Percentiles rank a stretch among this genome's conserved stretches.
Conservation (phyloP, 371 early-diverging fungal species). For the Actinomucor elegans region DNA sequence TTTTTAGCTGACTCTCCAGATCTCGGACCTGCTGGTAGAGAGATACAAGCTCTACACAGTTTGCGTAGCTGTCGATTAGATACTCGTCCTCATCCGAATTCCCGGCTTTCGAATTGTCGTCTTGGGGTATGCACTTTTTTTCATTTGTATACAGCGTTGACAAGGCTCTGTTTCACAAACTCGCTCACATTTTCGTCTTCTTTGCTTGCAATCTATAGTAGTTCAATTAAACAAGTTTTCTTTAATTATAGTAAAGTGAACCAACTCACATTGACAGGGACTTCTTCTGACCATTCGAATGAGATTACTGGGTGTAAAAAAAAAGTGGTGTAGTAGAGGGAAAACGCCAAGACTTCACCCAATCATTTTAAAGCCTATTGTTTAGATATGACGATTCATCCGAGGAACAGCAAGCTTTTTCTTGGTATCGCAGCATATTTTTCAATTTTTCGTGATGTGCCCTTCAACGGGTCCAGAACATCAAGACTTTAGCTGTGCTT, state of each 20-base stretch:
- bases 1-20: slow-evolving; percentile 4
- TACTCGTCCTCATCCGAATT: slow-evolving; percentile 13
- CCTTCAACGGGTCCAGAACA: too few species aligned
- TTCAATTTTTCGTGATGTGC: too few species aligned
- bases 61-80: not conserved
- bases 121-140: slow-evolving; percentile 13
- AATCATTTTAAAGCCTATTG: too few species aligned
- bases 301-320: too few species aligned
- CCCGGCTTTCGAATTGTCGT: not conserved
- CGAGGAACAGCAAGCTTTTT: too few species aligned
- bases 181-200: slow-evolving; percentile 23
- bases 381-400: too few species aligned
- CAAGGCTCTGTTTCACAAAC: slow-evolving; percentile 11
- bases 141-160: slow-evolving; percentile 18
- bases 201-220: slow-evolving; percentile 18
- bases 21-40: slow-evolving; percentile 11
- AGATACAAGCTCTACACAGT: not conserved
- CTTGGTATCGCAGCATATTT: too few species aligned
- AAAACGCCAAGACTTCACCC: not conserved
- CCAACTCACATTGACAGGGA: slow-evolving; percentile 22
- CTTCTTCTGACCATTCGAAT: slow-evolving; percentile 21
- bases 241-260: too few species aligned
- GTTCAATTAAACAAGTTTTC: too few species aligned
- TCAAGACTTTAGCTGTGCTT: too few species aligned
- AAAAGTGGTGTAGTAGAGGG: too few species aligned